phyloP scores from a whole-genome alignment of 129 eudicot genomes.

The Calendula officinalis region DNA sequence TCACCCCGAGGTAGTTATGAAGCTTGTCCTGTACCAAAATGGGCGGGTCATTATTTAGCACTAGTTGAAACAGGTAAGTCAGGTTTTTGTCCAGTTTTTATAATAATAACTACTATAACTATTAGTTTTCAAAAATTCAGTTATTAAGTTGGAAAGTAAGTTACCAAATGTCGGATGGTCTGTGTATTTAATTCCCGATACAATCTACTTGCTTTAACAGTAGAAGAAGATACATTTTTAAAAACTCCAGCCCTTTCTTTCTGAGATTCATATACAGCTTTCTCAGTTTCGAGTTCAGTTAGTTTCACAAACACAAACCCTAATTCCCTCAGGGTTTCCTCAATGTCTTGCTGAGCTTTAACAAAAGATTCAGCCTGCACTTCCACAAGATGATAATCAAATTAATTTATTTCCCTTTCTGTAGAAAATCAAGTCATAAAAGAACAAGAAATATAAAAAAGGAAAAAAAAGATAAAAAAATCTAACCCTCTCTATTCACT shows the following conservation, averaged over 20 bases:
- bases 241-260: slow-evolving; percentile 68
- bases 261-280: slow-evolving; percentile 62
- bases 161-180: slow-evolving; percentile 90
- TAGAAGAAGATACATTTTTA: slow-evolving; percentile 80
- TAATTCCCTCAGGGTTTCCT: slow-evolving; percentile 82
- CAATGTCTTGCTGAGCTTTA: slow-evolving; percentile 92
- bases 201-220: slow-evolving; percentile 85
- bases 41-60: not conserved
- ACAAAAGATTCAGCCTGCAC: slow-evolving; percentile 91
- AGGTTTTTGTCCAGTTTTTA: no score
- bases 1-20: slow-evolving; percentile 90
- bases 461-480: no score
- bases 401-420: not conserved
- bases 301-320: slow-evolving; percentile 82
- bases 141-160: not conserved
- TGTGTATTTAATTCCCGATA: slow-evolving; percentile 80
- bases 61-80: not conserved
- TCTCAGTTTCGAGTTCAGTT: slow-evolving; percentile 75
- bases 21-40: slow-evolving; percentile 65
- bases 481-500: no score
- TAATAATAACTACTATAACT: no score
- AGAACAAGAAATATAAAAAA: no score
- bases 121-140: no score
- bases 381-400: slow-evolving; percentile 19
- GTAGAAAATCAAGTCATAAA: not conserved